Conservation (phyloP, 768 basidiomycete species). For the Russula compacta region DNA sequence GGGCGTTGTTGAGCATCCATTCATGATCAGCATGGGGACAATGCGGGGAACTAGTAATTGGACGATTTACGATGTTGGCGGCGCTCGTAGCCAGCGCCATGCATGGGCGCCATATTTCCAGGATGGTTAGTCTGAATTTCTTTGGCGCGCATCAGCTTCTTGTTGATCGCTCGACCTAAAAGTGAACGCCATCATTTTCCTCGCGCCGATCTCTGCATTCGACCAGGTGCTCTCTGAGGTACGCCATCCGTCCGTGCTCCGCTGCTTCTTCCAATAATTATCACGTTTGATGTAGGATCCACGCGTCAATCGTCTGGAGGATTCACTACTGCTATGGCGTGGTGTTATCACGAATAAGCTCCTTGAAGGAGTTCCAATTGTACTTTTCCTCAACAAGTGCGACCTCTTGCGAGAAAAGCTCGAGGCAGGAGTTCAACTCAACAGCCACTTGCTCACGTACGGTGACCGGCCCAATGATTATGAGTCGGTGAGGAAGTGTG, state of each 20-base stretch:
- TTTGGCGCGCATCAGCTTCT: background rate
- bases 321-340: conserved; percentile 71
- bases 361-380: conserved; percentile 63
- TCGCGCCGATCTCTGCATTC: conserved; percentile 81
- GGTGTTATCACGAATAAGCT: conserved; percentile 63
- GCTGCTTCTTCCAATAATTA: conserved; percentile 18
- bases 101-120: conserved; percentile 89
- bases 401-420: conserved; percentile 74
- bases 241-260: conserved; percentile 14
- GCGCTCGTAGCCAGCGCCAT: conserved; percentile 69
- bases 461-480: conserved; percentile 74
- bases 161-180: conserved; percentile 15
- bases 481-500: conserved; percentile 67
- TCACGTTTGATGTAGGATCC: conserved; percentile 41
- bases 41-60: conserved; percentile 55
- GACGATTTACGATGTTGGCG: conserved; percentile 84
- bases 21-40: conserved; percentile 43
- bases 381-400: conserved; percentile 76
- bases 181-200: conserved; percentile 85
- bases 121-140: conserved; percentile 44
- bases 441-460: conserved; percentile 60
- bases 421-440: conserved; percentile 63
- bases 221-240: conserved; percentile 79
- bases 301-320: conserved; percentile 67
- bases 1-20: conserved; percentile 73